Base-by-base conservation (phyloP, 176 grass and related monocot species). In the Leersia perrieri region DNA sequence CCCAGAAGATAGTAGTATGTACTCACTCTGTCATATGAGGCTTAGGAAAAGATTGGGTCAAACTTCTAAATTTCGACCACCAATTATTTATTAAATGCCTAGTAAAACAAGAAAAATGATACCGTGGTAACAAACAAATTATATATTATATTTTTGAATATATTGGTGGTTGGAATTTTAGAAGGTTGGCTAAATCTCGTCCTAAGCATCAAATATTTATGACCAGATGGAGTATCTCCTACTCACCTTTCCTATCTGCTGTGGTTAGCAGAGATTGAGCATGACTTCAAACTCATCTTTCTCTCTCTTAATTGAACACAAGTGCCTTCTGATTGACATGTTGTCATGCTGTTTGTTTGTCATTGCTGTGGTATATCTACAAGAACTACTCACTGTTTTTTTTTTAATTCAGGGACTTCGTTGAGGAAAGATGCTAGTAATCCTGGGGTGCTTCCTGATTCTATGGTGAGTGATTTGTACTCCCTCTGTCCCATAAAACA, bases 331-430 rank as follows among this genome's bases (percentile, higher is more conserved):
- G 33, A 22, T n/a, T 71, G 7, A 11, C 64, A 66, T 80, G 23
- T 58, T 58, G 22, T 36, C 60, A 60, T 27, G 38, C 41, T 66
- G 47, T 28, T 88, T 72, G 75, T 72, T 60, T 80, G 36, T 35
- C n/a, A 60, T 38, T 61, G 5, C 14, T 3, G 14, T 60, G 33
- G 12, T 80, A 27, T 15, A 51, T 57, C 18, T 76, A 11, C 15
- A 23, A 23, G 62, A 38, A 84, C 64, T 77, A 44, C 60, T 88
- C 68, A 78, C 80, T 29, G 33, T 78, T 25, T 74, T 18, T n/a
- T 86, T 33, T 84, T 78, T 65, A 74, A 86, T 86, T 68, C 83
- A 94, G 92, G 83, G 18, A 20, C n/a, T 74, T 60, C n/a, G 30
- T 74, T 57, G 49, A 86, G 30, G 67, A 90, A 86, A 73, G 83